These are phyloP conservation scores for Cryptosporidium sp. DNA, from an alignment of 169 alveolate genomes.

Conservation along the genomic window DNA sequence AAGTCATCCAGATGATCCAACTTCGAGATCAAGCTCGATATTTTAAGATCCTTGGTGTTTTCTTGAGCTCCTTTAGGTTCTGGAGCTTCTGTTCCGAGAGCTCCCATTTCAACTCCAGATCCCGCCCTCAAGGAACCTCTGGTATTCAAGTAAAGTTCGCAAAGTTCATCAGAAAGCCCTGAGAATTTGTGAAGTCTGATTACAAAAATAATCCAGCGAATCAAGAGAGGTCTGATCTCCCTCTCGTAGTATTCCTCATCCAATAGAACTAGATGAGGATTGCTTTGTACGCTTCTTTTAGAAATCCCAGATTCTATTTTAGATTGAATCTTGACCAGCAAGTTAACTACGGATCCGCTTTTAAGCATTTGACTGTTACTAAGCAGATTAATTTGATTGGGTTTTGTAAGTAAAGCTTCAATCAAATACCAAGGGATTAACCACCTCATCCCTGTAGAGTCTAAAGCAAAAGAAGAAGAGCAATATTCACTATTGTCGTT, in stretches of 20 bases:
- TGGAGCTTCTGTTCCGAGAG: neutral
- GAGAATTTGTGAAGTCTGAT: conserved; percentile 35
- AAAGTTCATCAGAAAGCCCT: conserved; percentile 46
- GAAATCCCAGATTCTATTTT: conserved; percentile 76
- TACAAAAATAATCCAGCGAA: conserved; percentile 79
- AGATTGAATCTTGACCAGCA: conserved; percentile 18
- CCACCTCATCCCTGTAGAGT: conserved; percentile 82
- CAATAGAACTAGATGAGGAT: conserved; percentile 87
- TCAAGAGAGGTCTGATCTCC: conserved; percentile 80
- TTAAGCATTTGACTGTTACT: conserved; percentile 20
- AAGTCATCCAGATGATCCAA: conserved; percentile 76
- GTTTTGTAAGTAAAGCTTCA: conserved; percentile 78
- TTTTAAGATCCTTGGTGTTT: neutral
- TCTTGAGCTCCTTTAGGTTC: neutral
- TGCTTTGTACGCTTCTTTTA: conserved; percentile 79
- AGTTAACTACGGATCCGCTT: conserved; percentile 6
- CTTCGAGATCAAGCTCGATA: neutral
- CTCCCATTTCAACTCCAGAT: no score
- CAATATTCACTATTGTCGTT: neutral
- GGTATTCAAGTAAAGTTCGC: conserved; percentile 13
- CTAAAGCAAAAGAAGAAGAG: neutral
- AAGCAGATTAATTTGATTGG: neutral
- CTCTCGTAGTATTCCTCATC: conserved; percentile 79
- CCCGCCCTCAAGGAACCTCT: neutral
- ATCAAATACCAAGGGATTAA: conserved; percentile 88